Evolutionary conservation across 2,329 filamentous ascomycete species (phyloP), one percentile per base, ranked within the genome.

Genomic region (Botryotinia narcissicola): DNA sequence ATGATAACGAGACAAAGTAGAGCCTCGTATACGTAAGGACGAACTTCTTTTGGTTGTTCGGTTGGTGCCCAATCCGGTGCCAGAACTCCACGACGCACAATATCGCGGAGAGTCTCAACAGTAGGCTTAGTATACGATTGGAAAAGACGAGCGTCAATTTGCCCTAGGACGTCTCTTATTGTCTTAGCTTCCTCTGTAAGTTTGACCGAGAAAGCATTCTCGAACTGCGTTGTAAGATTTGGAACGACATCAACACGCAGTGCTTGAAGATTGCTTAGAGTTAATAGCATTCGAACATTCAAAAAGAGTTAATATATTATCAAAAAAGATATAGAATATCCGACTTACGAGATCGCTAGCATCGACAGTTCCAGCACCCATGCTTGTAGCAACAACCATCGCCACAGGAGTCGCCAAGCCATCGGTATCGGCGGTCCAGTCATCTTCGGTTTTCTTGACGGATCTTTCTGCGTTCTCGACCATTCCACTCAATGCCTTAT

Each of bases 401-500:
- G 77, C 78, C 67, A 78, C 77, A 71, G 78, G 81, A 73, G 76
- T 81, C 73, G 78, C 78, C 35, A 81, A 73, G 20, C 80, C 79
- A 75, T 81, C 78, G 42, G 68, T 77, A 70, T 81, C 79, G 14
- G 76, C 77, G 5, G 79, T 80, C 80, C 80, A 82, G 40, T 81
- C 80, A 73, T 81, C 80, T 48, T 81, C 80, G 44, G 88, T 84
- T 77, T 89, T 90, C 77, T 90, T 89, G 22, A 90, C 82, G 4
- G 91, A 88, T 73, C 90, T 90, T 83, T 98, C 94, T 4, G 96
- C 95, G 82, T 97, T 98, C 83, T 98, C 96, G 1, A 99, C 94
- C 90, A 99, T 95, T 35, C 95, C 96, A 78, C 93, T 97, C 54
- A 99, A 84, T 10, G 94, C 94, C 82, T 97, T 97, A 83, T 98